phyloP scores from a whole-genome alignment of 1,284 basidiomycete species.

The Butyriboletus appendiculatus region DNA sequence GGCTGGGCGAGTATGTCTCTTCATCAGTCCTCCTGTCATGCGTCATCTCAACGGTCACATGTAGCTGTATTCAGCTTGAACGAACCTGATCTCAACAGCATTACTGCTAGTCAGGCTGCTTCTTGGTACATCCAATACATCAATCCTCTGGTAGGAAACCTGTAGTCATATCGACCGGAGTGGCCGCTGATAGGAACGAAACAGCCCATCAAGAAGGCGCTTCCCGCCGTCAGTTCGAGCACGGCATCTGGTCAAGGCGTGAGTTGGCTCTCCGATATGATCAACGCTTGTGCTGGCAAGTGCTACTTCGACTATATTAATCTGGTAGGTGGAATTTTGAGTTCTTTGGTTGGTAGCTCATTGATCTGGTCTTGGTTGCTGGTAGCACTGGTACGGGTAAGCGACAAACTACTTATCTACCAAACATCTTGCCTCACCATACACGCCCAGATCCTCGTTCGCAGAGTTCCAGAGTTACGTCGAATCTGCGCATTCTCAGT shows the following conservation, averaged over 20 bases:
- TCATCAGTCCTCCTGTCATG: not conserved
- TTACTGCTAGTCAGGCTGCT: constrained; percentile 32
- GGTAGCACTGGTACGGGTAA: constrained; percentile 39
- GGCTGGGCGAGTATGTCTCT: constrained; percentile 33
- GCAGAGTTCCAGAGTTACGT: constrained; percentile 31
- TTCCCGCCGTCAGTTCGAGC: constrained; percentile 38
- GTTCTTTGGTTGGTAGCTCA: not conserved
- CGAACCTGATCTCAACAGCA: constrained; percentile 36
- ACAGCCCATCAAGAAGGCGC: constrained; percentile 36
- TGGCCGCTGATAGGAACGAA: constrained; percentile 1
- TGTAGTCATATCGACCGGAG: not conserved
- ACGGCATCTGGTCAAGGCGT: constrained; percentile 31
- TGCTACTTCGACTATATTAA: constrained; percentile 39
- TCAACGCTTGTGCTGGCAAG: constrained; percentile 31
- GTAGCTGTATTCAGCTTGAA: constrained; percentile 41
- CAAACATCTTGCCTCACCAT: not conserved
- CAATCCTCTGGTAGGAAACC: constrained; percentile 34
- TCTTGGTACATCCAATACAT: constrained; percentile 39
- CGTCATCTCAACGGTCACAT: not conserved
- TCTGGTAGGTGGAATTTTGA: constrained; percentile 14
- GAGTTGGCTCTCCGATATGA: constrained; percentile 38
- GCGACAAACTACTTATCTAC: not conserved
- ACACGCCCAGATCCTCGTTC: constrained; percentile 21
- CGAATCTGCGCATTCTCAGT: constrained; percentile 29
- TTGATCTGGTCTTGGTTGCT: not conserved